phyloP scores from a whole-genome alignment of 352 stramenopile genomes.

The Synura sp. region DNA sequence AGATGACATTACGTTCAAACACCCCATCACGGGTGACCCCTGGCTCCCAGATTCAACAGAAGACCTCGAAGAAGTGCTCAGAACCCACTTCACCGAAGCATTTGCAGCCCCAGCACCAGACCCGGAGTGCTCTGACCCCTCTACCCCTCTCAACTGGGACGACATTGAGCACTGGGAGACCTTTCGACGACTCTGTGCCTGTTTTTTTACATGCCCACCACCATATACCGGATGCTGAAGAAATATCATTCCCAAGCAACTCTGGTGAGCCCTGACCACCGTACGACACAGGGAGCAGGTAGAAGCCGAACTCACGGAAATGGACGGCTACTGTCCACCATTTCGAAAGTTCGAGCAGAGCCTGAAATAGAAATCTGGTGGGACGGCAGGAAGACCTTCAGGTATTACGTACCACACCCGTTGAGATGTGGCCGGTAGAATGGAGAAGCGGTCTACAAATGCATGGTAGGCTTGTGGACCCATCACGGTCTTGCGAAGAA shows the following conservation, averaged over 20 bases:
- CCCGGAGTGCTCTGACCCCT: background rate
- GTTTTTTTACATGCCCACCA: too few species aligned
- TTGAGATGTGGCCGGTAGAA: conserved; percentile 15
- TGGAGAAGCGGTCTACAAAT: conserved; percentile 11
- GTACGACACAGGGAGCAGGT: background rate
- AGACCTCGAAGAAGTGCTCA: background rate
- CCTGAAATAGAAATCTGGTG: conserved; percentile 14
- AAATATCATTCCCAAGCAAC: conserved; percentile 16
- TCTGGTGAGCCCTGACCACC: conserved; percentile 14
- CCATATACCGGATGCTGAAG: conserved; percentile 1
- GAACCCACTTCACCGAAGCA: conserved; percentile 4
- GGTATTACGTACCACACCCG: conserved; percentile 19
- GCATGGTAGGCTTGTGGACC: conserved; percentile 14
- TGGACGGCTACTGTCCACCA: background rate
- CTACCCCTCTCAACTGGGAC: conserved; percentile 12
- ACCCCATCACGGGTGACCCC: conserved; percentile 17
- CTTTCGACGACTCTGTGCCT: conserved; percentile 3
- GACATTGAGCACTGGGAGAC: background rate
- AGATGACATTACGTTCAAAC: conserved; percentile 16
- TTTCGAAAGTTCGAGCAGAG: background rate
- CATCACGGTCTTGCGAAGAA: background rate
- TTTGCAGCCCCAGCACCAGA: background rate
- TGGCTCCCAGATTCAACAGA: background rate
- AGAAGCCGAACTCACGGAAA: background rate
- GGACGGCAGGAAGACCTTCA: background rate